Evolutionary conservation across 2,329 filamentous ascomycete species (phyloP).

Genomic region (Blastomyces percursus): DNA sequence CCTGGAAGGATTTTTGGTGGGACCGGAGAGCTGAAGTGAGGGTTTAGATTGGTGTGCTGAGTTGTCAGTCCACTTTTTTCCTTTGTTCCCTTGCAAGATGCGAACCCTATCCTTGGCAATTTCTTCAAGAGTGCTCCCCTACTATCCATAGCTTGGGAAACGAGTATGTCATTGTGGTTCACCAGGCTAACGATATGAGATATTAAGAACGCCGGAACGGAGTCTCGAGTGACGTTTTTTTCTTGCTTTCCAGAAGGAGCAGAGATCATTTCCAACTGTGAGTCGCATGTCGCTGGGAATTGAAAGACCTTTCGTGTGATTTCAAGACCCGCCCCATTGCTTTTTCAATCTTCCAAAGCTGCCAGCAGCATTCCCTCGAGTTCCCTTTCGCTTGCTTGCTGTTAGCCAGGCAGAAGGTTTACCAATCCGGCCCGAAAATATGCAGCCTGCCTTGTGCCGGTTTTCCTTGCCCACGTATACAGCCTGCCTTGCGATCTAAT

Average conservation of each 20-base stretch:
- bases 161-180: not conserved
- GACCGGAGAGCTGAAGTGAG: constrained; percentile 14
- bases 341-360: not conserved
- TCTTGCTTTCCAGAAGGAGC: not conserved
- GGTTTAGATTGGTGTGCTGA: constrained; percentile 11
- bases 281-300: not conserved
- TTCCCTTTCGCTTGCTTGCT: not conserved
- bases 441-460: not conserved
- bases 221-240: not conserved
- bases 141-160: not conserved
- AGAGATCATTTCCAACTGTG: not conserved
- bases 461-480: not conserved
- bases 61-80: not conserved
- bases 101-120: not conserved
- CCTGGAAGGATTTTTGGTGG: constrained; percentile 11
- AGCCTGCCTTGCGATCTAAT: not conserved
- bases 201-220: not conserved
- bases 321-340: not conserved
- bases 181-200: not conserved
- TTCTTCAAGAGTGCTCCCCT: not conserved
- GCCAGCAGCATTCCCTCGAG: not conserved
- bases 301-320: not conserved
- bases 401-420: not conserved
- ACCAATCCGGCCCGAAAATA: not conserved
- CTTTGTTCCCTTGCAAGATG: not conserved